phyloP scores from a whole-genome alignment of 2,329 filamentous ascomycete species.

The Penicillium brasilianum region DNA sequence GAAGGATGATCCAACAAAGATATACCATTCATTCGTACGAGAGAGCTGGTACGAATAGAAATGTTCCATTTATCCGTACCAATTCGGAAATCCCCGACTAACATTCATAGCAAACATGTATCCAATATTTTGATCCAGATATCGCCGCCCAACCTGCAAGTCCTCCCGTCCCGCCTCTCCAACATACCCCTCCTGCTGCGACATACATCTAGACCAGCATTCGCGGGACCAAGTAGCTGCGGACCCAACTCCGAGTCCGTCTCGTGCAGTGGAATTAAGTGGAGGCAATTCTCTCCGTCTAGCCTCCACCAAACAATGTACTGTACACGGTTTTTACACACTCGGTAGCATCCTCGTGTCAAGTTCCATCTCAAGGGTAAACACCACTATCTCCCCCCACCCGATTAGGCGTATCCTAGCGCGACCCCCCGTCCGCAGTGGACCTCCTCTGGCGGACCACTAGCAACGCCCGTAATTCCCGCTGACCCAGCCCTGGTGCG shows the following conservation, averaged over 20 bases:
- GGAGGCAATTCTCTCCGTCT: neutral
- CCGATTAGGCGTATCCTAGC: conserved; percentile 11
- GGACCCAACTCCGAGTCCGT: neutral
- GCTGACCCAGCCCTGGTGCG: conserved; percentile 14
- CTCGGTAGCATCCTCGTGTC: no score
- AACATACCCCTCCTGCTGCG: neutral
- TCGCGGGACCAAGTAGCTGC: neutral
- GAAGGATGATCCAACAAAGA: neutral
- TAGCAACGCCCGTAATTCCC: conserved; percentile 16
- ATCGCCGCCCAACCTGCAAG: no score
- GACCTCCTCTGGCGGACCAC: conserved; percentile 13
- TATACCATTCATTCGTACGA: neutral
- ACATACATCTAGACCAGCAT: neutral
- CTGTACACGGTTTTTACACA: no score
- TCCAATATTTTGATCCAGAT: no score
- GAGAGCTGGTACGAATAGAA: neutral
- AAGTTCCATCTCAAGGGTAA: neutral
- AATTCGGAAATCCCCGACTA: neutral
- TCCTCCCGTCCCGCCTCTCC: no score
- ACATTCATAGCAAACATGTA: no score
- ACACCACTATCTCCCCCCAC: no score
- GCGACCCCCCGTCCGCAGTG: neutral
- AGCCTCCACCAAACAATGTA: neutral
- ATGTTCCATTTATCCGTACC: neutral
- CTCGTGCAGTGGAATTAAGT: neutral